Base-by-base conservation (phyloP, 495 filamentous ascomycete genomes). In the Penicillium maclennaniae region DNA sequence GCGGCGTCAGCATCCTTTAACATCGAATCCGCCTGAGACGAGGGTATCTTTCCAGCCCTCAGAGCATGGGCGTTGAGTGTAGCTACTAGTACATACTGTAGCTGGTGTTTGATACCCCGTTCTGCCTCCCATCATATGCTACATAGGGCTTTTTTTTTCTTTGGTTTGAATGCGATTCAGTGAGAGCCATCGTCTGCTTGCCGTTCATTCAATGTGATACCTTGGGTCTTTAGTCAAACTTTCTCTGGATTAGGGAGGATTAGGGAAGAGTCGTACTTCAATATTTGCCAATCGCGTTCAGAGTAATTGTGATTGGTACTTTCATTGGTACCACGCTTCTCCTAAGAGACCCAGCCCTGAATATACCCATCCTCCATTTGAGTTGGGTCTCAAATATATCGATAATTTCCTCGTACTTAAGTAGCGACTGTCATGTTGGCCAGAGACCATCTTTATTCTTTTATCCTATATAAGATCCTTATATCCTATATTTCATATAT, bases 61-160 rank as follows among this genome's bases (percentile, higher is more conserved):
- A 25, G 64, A 62, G 51, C 54, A 65, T 37, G 52, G 51, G 43
- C 59, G 46, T 45, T 64, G 34, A 58, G 10, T 34, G 40, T 31
- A 31, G 31, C 47, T 26, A 19, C 17, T 31, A 37, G 43, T 16
- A 46, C 34, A 19, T 34, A 21, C 36, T 36, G 26, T 60, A 38
- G 31, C 50, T 49, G 50, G 26, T 44, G 36, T 54, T 38, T 54
- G 54, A 61, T 61, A 61, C 54, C 58, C 58, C 50, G 19, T 17
- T 2, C 19, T 19, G n/a, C n/a, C 19, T 39, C 15, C 38, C 38
- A 40, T 7, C 38, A 14, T 14, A 10, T 34, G 9, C 38, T 40
- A 40, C 12, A 40, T 40, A 8, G 2, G 23, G n/a, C 37, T 38
- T 16, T 5, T 38, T 19, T 14, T 40, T 40, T 40, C 25, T 40